A percentile compares a stretch with the other conserved stretches of the same genome.
These are phyloP conservation scores for Castanea crenata DNA, from an alignment of 306 rosid genomes.

Conservation along the genomic window DNA sequence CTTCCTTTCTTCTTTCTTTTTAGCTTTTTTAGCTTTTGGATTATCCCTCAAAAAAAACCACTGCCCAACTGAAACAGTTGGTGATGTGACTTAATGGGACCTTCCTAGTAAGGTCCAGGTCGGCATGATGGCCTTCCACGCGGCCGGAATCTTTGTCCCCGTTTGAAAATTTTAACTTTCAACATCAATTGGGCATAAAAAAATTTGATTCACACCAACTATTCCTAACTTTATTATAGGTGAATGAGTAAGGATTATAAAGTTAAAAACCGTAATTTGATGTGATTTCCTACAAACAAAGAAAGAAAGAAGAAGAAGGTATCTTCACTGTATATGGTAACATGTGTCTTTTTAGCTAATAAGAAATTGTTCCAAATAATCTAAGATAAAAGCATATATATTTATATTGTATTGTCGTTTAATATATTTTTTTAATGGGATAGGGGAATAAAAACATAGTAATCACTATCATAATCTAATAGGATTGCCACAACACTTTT, in stretches of 20 bases:
- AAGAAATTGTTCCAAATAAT: not conserved
- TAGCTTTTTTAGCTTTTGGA: conserved; percentile 18
- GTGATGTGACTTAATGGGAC: conserved; percentile 60
- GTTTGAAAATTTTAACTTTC: conserved; percentile 15
- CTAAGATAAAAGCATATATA: not conserved
- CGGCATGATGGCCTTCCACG: conserved; percentile 61
- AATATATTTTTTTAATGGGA: not conserved
- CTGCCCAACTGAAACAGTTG: conserved; percentile 60
- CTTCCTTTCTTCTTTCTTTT: not conserved
- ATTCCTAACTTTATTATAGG: not conserved
- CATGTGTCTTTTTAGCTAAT: not conserved
- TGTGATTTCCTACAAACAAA: not conserved
- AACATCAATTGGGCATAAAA: not conserved
- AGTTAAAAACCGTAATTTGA: conserved; percentile 6
- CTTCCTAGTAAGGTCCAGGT: conserved; percentile 70
- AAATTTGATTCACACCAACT: not conserved
- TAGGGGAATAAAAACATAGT: not conserved
- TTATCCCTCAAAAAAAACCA: conserved; percentile 27
- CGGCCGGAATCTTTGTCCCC: conserved; percentile 31
- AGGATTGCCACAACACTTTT: no score
- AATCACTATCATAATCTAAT: not conserved
- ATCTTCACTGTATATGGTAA: not conserved
- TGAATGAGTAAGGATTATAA: not conserved
- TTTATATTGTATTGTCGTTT: not conserved
- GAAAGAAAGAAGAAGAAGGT: not conserved